Evolutionary conservation across 805 yeast species (phyloP).

Genomic region (Lipomyces kockii): DNA sequence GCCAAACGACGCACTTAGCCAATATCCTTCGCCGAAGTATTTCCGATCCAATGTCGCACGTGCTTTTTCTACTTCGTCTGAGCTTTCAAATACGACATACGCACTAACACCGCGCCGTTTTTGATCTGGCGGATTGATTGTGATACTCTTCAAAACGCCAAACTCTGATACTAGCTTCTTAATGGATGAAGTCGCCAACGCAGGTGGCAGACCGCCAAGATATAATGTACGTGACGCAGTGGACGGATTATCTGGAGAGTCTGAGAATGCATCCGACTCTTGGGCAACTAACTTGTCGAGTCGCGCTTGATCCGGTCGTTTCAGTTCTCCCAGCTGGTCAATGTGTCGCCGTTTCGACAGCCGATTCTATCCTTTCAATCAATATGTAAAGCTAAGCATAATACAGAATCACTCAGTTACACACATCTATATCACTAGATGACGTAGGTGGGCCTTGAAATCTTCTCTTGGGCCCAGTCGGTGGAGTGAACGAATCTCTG

Average conservation of each 20-base stretch:
- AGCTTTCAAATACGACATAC: slow-evolving; percentile 13
- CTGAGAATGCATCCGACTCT: not conserved
- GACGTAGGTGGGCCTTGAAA: not conserved
- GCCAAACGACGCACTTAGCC: slow-evolving; percentile 26
- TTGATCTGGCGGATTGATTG: slow-evolving; percentile 19
- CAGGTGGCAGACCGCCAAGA: slow-evolving; percentile 22
- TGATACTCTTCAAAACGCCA: slow-evolving; percentile 12
- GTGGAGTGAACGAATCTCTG: not conserved
- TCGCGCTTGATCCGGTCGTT: slow-evolving; percentile 22
- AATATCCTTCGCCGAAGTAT: slow-evolving; percentile 33
- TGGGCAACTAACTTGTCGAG: not conserved
- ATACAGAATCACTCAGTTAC: not conserved
- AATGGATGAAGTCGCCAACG: slow-evolving; percentile 5
- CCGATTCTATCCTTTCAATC: not conserved
- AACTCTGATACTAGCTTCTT: slow-evolving; percentile 9
- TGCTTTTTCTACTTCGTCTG: slow-evolving; percentile 21
- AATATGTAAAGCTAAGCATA: not conserved
- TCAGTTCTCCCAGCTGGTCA: slow-evolving; percentile 5
- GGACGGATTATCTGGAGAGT: slow-evolving; percentile 1
- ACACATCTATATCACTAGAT: not conserved
- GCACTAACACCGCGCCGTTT: slow-evolving; percentile 26
- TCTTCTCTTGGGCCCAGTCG: not conserved
- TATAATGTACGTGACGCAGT: slow-evolving; percentile 15
- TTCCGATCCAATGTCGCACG: slow-evolving; percentile 23
- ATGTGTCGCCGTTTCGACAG: slow-evolving; percentile 16